Percentiles rank a stretch among this genome's conserved stretches.
Evolutionary conservation across 208 protist species (phyloP).

Genomic region (Trypanosoma lewisi): DNA sequence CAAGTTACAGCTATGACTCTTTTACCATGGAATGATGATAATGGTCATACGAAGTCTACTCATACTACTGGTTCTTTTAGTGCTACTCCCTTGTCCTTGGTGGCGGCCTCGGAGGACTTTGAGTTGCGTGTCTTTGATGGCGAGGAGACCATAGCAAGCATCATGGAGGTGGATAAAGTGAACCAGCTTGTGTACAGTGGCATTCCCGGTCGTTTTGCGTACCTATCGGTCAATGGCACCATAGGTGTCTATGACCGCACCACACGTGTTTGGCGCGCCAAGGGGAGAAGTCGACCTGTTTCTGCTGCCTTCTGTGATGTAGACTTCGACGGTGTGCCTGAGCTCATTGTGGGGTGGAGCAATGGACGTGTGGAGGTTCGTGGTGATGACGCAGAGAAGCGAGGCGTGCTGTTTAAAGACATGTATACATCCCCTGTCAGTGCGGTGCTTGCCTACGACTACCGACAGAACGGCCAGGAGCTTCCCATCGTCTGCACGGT

Average conservation of each 20-base stretch:
- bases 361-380: slow-evolving; percentile 89
- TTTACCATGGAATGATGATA: slow-evolving; percentile 49
- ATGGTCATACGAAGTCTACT: not conserved
- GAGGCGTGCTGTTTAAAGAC: slow-evolving; percentile 82
- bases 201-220: slow-evolving; percentile 73
- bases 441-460: slow-evolving; percentile 86
- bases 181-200: slow-evolving; percentile 47
- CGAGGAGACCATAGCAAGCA: slow-evolving; percentile 80
- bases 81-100: slow-evolving; percentile 41
- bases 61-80: not conserved
- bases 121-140: slow-evolving; percentile 92
- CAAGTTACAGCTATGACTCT: slow-evolving; percentile 87
- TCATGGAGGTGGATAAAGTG: slow-evolving; percentile 85
- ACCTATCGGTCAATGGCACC: slow-evolving; percentile 90
- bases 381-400: slow-evolving; percentile 41
- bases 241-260: slow-evolving; percentile 88
- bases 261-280: slow-evolving; percentile 86
- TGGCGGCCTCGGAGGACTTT: slow-evolving; percentile 93
- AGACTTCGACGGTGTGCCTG: slow-evolving; percentile 89
- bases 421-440: slow-evolving; percentile 63
- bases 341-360: slow-evolving; percentile 90
- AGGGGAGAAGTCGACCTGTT: slow-evolving; percentile 75
- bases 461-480: slow-evolving; percentile 79
- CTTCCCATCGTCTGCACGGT: slow-evolving; percentile 83
- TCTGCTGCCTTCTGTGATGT: slow-evolving; percentile 90